Percentiles rank a stretch among this genome's conserved stretches.
Conservation (phyloP, 495 filamentous ascomycete species). For the Penicillium paxilli region DNA sequence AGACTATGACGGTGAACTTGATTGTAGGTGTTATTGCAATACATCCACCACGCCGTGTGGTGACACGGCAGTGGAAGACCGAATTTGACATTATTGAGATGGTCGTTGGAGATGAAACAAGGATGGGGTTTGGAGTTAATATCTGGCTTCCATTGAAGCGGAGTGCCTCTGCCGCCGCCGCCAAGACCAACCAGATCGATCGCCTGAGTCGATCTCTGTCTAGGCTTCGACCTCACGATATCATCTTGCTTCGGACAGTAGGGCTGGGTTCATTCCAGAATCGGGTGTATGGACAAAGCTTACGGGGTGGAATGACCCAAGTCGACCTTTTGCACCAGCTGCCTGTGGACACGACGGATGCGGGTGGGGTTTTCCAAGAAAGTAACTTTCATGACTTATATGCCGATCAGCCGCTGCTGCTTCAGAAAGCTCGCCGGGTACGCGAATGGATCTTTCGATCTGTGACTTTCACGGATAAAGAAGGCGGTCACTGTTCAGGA, state of each 20-base stretch:
- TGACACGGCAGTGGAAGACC: constrained; percentile 46
- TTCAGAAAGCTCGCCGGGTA: constrained; percentile 66
- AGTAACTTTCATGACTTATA: neutral
- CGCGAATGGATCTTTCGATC: constrained; percentile 74
- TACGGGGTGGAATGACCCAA: constrained; percentile 68
- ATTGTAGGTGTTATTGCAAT: constrained; percentile 77
- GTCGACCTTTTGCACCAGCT: constrained; percentile 65
- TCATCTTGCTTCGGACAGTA: constrained; percentile 73
- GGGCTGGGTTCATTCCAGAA: constrained; percentile 72
- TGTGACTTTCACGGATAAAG: constrained; percentile 53
- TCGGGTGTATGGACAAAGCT: constrained; percentile 74
- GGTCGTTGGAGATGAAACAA: constrained; percentile 84
- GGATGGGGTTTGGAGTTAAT: constrained; percentile 75
- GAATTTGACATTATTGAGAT: constrained; percentile 69
- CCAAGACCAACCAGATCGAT: constrained; percentile 25
- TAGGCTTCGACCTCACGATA: constrained; percentile 63
- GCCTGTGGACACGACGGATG: constrained; percentile 40
- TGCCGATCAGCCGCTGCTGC: constrained; percentile 53
- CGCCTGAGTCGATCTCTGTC: constrained; percentile 43
- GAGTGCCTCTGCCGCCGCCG: constrained; percentile 4
- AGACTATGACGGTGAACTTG: constrained; percentile 77
- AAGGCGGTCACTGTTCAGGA: constrained; percentile 33
- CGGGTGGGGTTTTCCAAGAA: constrained; percentile 35
- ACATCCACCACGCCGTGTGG: constrained; percentile 60
- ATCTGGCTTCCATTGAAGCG: constrained; percentile 66